These are phyloP conservation scores for Esteya vermicola DNA, from an alignment of 2,329 filamentous ascomycete genomes.

Conservation along the genomic window DNA sequence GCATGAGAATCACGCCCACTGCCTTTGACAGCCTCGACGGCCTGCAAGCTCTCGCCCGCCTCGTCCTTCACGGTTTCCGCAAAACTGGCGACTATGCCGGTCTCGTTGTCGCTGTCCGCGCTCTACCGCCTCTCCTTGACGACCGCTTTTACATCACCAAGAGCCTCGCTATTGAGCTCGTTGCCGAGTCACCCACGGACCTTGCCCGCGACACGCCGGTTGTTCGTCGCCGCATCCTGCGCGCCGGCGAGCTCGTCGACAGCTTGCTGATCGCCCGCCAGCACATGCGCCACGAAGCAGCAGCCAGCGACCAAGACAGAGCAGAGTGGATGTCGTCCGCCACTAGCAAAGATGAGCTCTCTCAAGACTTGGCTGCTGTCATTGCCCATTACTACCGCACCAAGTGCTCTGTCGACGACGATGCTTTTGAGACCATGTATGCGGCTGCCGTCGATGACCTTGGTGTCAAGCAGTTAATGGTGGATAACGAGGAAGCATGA, in stretches of 20 bases:
- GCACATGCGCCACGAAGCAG: neutral
- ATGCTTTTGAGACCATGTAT: conserved; percentile 10
- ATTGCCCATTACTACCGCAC: conserved; percentile 12
- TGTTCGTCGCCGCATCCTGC: conserved; percentile 14
- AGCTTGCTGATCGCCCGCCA: conserved; percentile 10
- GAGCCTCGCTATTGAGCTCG: conserved; percentile 19
- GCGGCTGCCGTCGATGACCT: conserved; percentile 14
- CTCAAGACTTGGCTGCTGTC: conserved; percentile 13
- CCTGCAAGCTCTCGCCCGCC: conserved; percentile 15
- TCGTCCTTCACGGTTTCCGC: conserved; percentile 23
- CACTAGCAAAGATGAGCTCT: conserved; percentile 8
- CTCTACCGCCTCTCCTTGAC: conserved; percentile 15
- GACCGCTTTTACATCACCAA: conserved; percentile 15
- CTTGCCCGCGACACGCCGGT: conserved; percentile 10
- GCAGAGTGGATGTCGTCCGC: neutral
- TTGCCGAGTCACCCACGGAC: conserved; percentile 14
- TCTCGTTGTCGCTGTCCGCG: conserved; percentile 26
- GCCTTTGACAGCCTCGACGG: conserved; percentile 8
- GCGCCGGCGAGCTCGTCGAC: conserved; percentile 14
- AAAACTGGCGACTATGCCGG: conserved; percentile 31
- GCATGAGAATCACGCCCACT: conserved; percentile 10
- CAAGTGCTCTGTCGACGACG: conserved; percentile 7
- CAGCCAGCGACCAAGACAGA: neutral
- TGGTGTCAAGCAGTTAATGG: conserved; percentile 9
- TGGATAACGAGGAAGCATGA: neutral